A percentile compares a stretch with the other conserved stretches of the same genome.
Evolutionary conservation across 176 grass and related monocot species (phyloP).

Genomic region (Ensete ventricosum): DNA sequence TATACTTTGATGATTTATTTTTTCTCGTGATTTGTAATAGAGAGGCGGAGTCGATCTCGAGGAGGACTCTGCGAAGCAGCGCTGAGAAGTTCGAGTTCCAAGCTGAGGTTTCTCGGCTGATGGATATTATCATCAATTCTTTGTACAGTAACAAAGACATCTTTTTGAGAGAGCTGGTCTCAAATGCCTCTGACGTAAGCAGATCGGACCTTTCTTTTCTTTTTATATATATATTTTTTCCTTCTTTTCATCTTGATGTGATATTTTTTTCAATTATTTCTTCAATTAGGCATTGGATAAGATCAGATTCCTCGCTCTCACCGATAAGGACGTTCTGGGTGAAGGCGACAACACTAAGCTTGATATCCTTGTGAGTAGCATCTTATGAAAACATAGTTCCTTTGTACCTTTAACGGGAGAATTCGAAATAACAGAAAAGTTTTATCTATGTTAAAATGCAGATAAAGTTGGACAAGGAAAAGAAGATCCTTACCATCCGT

Average conservation of each 20-base stretch:
- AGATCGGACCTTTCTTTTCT: neutral
- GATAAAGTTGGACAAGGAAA: constrained; percentile 98
- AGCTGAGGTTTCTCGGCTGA: constrained; percentile 93
- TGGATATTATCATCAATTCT: constrained; percentile 99
- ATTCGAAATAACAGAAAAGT: constrained; percentile 7
- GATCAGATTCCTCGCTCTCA: constrained; percentile 87
- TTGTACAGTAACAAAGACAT: constrained; percentile 99
- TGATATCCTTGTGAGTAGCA: constrained; percentile 66
- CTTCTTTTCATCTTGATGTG: neutral
- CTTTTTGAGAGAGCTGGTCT: constrained; percentile 92
- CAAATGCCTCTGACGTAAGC: constrained; percentile 92
- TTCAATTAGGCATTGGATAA: constrained; percentile 75
- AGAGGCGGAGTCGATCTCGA: constrained; percentile 89
- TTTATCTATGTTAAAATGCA: constrained; percentile 22
- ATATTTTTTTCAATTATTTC: neutral
- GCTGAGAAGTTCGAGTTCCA: constrained; percentile 98
- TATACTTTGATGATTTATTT: constrained; percentile 2
- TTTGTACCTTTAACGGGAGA: neutral
- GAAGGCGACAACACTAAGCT: constrained; percentile 88
- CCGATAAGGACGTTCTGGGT: constrained; percentile 79
- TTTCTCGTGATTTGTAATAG: constrained; percentile 26
- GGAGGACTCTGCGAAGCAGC: constrained; percentile 70
- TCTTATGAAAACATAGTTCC: neutral
- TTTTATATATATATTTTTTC: neutral
- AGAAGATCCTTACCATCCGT: constrained; percentile 73